Conservation (phyloP, 1,139 yeast genomes). For the Meyerozyma guilliermondii region DNA sequence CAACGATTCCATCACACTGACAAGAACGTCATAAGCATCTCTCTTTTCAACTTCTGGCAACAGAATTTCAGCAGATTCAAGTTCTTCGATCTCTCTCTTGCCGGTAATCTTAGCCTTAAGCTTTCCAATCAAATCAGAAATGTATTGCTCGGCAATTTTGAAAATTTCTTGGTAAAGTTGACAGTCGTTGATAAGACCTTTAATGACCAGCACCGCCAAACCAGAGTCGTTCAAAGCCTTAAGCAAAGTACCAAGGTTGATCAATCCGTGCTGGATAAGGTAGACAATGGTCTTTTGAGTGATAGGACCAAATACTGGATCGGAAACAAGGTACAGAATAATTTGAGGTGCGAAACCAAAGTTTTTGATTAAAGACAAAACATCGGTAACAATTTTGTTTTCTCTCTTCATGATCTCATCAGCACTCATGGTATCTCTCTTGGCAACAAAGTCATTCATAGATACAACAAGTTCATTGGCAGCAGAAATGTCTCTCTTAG, state of each 20-base stretch:
- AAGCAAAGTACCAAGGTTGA: constrained; percentile 35
- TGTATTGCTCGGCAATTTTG: constrained; percentile 28
- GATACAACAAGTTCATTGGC: constrained; percentile 25
- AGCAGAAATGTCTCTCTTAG: constrained; percentile 27
- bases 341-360: constrained; percentile 38
- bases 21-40: constrained; percentile 19
- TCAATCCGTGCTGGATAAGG: constrained; percentile 28
- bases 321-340: constrained; percentile 28
- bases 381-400: constrained; percentile 37
- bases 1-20: constrained; percentile 42
- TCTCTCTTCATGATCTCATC: constrained; percentile 34
- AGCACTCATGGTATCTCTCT: constrained; percentile 24
- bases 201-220: constrained; percentile 35
- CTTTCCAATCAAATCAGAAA: constrained; percentile 26
- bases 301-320: constrained; percentile 27
- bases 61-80: constrained; percentile 6
- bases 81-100: constrained; percentile 15
- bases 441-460: constrained; percentile 24
- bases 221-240: constrained; percentile 42
- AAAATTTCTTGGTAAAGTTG: constrained; percentile 37
- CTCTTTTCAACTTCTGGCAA: constrained; percentile 10
- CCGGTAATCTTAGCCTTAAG: constrained; percentile 19
- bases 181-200: constrained; percentile 37
- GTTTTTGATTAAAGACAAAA: constrained; percentile 33
- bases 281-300: constrained; percentile 25